Percentiles rank a stretch among this genome's conserved stretches.
These are phyloP conservation scores for Pyricularia pennisetigena DNA, from an alignment of 2,329 filamentous ascomycete genomes.

Conservation along the genomic window DNA sequence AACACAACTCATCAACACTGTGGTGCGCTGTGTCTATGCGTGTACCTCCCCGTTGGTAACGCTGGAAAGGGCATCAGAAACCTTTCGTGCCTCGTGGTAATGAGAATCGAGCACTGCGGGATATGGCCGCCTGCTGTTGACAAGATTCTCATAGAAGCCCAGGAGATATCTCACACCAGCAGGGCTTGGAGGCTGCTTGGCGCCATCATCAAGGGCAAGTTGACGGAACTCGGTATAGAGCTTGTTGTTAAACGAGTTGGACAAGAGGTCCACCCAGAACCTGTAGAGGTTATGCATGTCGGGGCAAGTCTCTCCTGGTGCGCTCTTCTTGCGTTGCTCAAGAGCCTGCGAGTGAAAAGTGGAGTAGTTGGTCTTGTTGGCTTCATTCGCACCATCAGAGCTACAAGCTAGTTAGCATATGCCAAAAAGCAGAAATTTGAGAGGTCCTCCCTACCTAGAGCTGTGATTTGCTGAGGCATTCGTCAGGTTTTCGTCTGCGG, in stretches of 20 bases:
- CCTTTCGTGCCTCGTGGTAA: slow-evolving; percentile 15
- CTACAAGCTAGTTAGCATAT: slow-evolving; percentile 7
- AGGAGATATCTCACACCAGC: slow-evolving; percentile 53
- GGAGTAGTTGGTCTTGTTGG: slow-evolving; percentile 14
- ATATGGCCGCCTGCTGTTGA: slow-evolving; percentile 14
- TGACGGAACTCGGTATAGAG: slow-evolving; percentile 70
- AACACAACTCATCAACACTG: not conserved
- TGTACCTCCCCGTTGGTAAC: slow-evolving; percentile 8
- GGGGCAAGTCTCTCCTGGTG: slow-evolving; percentile 29
- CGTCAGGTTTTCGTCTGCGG: not conserved
- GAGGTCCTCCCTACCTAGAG: not conserved
- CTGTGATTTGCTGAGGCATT: not conserved
- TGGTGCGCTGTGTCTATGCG: slow-evolving; percentile 4
- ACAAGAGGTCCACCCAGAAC: slow-evolving; percentile 66
- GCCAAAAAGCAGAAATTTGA: not conserved
- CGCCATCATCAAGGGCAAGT: slow-evolving; percentile 55
- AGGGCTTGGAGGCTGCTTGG: slow-evolving; percentile 31
- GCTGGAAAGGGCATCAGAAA: slow-evolving; percentile 7
- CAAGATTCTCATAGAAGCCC: slow-evolving; percentile 45
- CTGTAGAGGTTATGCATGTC: slow-evolving; percentile 61
- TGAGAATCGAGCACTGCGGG: slow-evolving; percentile 19
- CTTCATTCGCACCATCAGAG: slow-evolving; percentile 4
- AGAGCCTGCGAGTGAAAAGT: slow-evolving; percentile 29
- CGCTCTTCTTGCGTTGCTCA: slow-evolving; percentile 22
- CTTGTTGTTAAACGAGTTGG: slow-evolving; percentile 61